phyloP scores from a whole-genome alignment of 371 early-diverging fungal genomes.

The Saksenaea oblongispora region DNA sequence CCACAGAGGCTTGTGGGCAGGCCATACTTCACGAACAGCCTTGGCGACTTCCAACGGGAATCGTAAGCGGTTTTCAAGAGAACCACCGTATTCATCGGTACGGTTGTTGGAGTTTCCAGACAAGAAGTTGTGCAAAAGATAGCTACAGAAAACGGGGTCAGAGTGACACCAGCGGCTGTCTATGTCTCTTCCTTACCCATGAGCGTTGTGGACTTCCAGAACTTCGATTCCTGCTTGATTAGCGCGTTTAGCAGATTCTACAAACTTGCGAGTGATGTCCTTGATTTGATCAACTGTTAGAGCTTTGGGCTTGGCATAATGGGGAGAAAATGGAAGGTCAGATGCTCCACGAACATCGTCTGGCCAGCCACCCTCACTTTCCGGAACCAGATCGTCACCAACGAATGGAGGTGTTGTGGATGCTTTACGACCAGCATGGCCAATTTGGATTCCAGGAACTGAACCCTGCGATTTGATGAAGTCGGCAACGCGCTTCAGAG shows the following conservation, averaged over 20 bases:
- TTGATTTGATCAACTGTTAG: constrained; percentile 66
- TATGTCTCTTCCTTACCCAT: constrained; percentile 54
- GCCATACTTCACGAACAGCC: constrained; percentile 61
- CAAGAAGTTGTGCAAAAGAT: constrained; percentile 69
- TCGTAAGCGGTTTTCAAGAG: constrained; percentile 75
- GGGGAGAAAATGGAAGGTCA: constrained; percentile 39
- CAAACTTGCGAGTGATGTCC: constrained; percentile 58
- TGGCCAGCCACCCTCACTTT: constrained; percentile 75
- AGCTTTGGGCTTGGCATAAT: constrained; percentile 54
- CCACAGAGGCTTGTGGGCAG: constrained; percentile 71
- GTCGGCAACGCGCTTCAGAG: constrained; percentile 61
- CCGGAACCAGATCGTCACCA: constrained; percentile 54
- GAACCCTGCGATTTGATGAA: constrained; percentile 66
- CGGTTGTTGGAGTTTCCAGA: constrained; percentile 75
- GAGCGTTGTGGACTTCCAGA: constrained; percentile 78
- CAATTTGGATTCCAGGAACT: constrained; percentile 74
- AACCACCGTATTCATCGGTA: constrained; percentile 83
- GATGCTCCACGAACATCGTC: constrained; percentile 66
- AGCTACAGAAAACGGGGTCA: constrained; percentile 46
- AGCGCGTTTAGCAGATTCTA: constrained; percentile 63
- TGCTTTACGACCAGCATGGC: constrained; percentile 85
- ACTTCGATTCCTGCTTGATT: constrained; percentile 76
- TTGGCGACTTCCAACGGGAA: constrained; percentile 59
- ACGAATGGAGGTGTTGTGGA: constrained; percentile 60
- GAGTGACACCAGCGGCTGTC: constrained; percentile 58